A percentile compares a stretch with the other conserved stretches of the same genome.
phyloP scores from a whole-genome alignment of 2,329 filamentous ascomycete species.

The Celoporthe dispersa region DNA sequence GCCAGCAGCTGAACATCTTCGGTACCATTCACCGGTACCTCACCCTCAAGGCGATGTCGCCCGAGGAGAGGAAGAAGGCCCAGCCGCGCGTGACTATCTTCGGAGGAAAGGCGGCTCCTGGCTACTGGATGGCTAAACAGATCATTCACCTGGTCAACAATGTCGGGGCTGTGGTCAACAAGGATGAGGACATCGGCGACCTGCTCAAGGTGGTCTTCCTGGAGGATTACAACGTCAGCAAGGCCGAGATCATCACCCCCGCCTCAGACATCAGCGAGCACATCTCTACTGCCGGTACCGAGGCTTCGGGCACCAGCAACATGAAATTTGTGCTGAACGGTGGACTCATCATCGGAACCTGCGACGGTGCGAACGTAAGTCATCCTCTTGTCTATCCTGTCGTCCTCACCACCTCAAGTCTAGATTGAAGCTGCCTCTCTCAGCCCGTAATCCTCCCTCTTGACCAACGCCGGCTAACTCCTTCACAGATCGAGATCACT shows the following conservation, averaged over 20 bases:
- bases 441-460: background rate
- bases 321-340: constrained; percentile 99
- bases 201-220: constrained; percentile 96
- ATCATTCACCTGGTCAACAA: constrained; percentile 96
- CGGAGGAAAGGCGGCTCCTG: constrained; percentile 94
- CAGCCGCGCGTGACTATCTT: constrained; percentile 92
- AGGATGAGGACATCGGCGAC: constrained; percentile 88
- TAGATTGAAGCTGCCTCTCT: no score
- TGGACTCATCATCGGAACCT: constrained; percentile 95
- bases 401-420: background rate
- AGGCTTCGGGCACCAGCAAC: constrained; percentile 89
- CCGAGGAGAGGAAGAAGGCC: constrained; percentile 84
- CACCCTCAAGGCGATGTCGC: constrained; percentile 80
- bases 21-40: constrained; percentile 96
- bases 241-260: constrained; percentile 94
- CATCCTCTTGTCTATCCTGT: background rate
- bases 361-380: constrained; percentile 93
- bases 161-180: constrained; percentile 88
- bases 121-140: constrained; percentile 99
- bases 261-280: constrained; percentile 97
- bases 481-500: constrained; percentile 84
- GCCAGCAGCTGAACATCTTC: constrained; percentile 98
- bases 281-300: constrained; percentile 96
- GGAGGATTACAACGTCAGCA: constrained; percentile 99
- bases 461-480: constrained; percentile 28